These are phyloP conservation scores for Neltuma alba DNA, from an alignment of 306 rosid genomes.

Conservation along the genomic window DNA sequence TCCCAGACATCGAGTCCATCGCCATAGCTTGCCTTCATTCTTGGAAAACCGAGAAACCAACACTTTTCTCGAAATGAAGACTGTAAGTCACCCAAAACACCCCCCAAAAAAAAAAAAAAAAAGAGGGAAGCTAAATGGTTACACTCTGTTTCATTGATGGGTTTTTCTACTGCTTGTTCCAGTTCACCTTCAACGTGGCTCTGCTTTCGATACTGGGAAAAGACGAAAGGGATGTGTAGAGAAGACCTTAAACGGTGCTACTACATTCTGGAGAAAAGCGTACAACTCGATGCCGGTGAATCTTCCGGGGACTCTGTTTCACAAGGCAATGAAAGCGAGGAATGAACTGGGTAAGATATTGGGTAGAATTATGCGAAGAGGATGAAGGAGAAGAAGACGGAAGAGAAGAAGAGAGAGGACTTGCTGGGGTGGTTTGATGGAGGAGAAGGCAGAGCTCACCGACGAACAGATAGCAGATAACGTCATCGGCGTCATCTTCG, in stretches of 20 bases:
- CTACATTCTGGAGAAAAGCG: conserved; percentile 74
- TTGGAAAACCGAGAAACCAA: conserved; percentile 59
- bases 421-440: conserved; percentile 86
- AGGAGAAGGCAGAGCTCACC: conserved; percentile 72
- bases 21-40: conserved; percentile 64
- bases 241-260: conserved; percentile 81
- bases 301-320: conserved; percentile 80
- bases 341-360: conserved; percentile 79
- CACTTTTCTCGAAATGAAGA: conserved; percentile 82
- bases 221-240: conserved; percentile 66
- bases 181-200: conserved; percentile 89
- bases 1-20: conserved; percentile 65
- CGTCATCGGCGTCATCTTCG: conserved; percentile 88
- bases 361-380: conserved; percentile 65
- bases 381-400: conserved; percentile 50
- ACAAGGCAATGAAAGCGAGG: conserved; percentile 87
- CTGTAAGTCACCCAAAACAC: conserved; percentile 45
- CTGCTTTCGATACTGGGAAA: conserved; percentile 82
- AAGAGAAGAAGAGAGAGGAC: conserved; percentile 63
- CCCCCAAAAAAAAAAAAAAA: too few species aligned
- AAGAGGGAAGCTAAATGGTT: background rate
- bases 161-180: conserved; percentile 10
- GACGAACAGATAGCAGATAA: conserved; percentile 90
- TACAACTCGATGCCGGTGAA: conserved; percentile 94
- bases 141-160: background rate